phyloP scores from a whole-genome alignment of 2,329 filamentous ascomycete species.

The Talaromyces sp. region DNA sequence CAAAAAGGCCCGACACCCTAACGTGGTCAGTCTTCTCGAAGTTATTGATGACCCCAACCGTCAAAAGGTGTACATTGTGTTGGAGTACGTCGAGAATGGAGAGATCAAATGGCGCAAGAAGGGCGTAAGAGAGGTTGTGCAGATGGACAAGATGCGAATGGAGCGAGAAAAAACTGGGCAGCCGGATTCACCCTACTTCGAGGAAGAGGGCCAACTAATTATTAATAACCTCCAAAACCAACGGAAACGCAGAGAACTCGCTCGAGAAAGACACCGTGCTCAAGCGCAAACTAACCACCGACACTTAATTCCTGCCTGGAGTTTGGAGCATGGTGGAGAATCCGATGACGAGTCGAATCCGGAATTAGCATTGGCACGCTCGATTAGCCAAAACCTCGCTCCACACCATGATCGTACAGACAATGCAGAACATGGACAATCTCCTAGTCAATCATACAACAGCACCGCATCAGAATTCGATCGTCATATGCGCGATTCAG shows the following conservation, averaged over 20 bases:
- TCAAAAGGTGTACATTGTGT: slow-evolving; percentile 97
- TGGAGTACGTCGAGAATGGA: slow-evolving; percentile 91
- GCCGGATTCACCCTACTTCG: slow-evolving; percentile 61
- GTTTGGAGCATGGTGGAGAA: slow-evolving; percentile 73
- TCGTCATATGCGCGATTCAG: slow-evolving; percentile 31
- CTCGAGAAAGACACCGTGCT: slow-evolving; percentile 61
- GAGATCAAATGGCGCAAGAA: slow-evolving; percentile 94
- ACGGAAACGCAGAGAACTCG: slow-evolving; percentile 51
- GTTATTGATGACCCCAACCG: slow-evolving; percentile 95
- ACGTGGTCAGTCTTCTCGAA: slow-evolving; percentile 91
- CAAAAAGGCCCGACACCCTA: slow-evolving; percentile 97
- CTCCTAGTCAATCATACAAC: slow-evolving; percentile 54
- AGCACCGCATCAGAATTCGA: slow-evolving; percentile 47
- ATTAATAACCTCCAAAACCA: slow-evolving; percentile 39
- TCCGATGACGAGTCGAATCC: slow-evolving; percentile 50
- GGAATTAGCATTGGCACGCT: slow-evolving; percentile 34
- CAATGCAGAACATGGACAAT: slow-evolving; percentile 45
- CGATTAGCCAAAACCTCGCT: slow-evolving; percentile 36
- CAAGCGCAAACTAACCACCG: slow-evolving; percentile 55
- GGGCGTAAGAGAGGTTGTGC: slow-evolving; percentile 77
- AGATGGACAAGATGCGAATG: slow-evolving; percentile 76
- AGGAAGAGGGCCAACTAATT: slow-evolving; percentile 46
- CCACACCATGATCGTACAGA: slow-evolving; percentile 28
- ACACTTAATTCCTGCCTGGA: slow-evolving; percentile 69
- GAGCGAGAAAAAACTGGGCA: slow-evolving; percentile 73